Evolutionary conservation across 257 asterid species (phyloP).

Genomic region (Capsicum baccatum): DNA sequence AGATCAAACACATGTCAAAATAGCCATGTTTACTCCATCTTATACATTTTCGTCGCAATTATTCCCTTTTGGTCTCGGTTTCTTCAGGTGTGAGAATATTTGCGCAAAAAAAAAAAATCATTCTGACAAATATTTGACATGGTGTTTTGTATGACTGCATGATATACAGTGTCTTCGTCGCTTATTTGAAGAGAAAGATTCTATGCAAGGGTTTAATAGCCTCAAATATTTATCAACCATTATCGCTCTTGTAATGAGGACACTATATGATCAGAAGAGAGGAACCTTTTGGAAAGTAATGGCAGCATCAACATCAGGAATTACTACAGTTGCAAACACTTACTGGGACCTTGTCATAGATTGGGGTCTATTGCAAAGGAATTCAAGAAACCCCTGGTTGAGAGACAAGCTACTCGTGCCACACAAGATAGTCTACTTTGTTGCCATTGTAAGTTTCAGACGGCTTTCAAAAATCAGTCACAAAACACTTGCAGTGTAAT

Average conservation of each 20-base stretch:
- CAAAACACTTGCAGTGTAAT: background rate
- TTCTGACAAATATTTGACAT: background rate
- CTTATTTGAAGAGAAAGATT: constrained; percentile 56
- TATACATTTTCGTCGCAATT: constrained; percentile 57
- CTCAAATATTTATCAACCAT: constrained; percentile 70
- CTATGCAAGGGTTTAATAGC: constrained; percentile 52
- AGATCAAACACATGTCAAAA: constrained; percentile 51
- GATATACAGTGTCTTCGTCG: constrained; percentile 72
- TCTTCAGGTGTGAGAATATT: constrained; percentile 57
- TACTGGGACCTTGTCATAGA: constrained; percentile 83
- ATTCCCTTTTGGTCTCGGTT: constrained; percentile 75
- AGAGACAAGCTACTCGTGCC: constrained; percentile 80
- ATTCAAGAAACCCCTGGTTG: constrained; percentile 71
- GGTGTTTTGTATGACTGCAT: background rate
- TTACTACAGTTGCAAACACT: constrained; percentile 63
- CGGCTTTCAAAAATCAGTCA: background rate
- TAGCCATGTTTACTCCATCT: constrained; percentile 32
- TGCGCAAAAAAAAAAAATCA: background rate
- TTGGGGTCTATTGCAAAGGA: constrained; percentile 72
- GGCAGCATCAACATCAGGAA: constrained; percentile 66
- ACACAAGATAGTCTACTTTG: constrained; percentile 65
- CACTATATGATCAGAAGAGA: constrained; percentile 41
- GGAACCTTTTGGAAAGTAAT: constrained; percentile 49
- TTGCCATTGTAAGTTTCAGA: constrained; percentile 66
- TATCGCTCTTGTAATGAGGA: constrained; percentile 69